Evolutionary conservation across 257 asterid species (phyloP).

Genomic region (Voacanga thouarsii): DNA sequence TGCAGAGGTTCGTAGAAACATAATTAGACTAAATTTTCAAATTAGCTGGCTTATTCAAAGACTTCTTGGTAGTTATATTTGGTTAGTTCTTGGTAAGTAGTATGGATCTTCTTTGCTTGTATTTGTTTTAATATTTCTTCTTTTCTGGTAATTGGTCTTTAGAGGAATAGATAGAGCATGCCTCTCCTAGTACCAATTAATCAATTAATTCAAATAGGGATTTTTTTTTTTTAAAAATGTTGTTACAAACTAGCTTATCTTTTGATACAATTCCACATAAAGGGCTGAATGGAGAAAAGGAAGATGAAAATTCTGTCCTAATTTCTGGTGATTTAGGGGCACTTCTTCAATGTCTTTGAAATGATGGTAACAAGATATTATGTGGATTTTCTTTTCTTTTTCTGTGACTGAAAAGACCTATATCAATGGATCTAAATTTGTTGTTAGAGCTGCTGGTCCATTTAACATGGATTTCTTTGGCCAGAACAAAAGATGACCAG

Average conservation of each 20-base stretch:
- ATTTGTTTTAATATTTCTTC: neutral
- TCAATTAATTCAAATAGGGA: neutral
- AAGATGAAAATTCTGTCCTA: neutral
- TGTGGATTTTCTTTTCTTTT: neutral
- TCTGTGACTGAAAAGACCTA: neutral
- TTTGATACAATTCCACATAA: neutral
- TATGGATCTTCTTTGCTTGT: neutral
- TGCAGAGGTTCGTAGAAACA: conserved; percentile 35
- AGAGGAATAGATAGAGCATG: neutral
- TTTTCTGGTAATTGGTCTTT: neutral
- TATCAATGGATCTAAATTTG: neutral
- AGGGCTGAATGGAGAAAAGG: neutral
- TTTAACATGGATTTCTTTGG: neutral
- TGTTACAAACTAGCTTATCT: neutral
- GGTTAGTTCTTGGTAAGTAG: neutral
- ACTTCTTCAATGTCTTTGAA: neutral
- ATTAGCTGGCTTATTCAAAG: neutral
- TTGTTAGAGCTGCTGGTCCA: neutral
- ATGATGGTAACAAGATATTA: neutral
- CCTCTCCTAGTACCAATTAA: neutral
- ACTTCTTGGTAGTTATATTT: neutral
- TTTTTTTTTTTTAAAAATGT: neutral
- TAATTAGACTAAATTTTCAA: neutral
- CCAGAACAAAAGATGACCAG: no score
- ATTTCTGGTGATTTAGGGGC: neutral